Base-by-base conservation (phyloP, 2,329 filamentous ascomycete species). In the Colletotrichum caudatum region DNA sequence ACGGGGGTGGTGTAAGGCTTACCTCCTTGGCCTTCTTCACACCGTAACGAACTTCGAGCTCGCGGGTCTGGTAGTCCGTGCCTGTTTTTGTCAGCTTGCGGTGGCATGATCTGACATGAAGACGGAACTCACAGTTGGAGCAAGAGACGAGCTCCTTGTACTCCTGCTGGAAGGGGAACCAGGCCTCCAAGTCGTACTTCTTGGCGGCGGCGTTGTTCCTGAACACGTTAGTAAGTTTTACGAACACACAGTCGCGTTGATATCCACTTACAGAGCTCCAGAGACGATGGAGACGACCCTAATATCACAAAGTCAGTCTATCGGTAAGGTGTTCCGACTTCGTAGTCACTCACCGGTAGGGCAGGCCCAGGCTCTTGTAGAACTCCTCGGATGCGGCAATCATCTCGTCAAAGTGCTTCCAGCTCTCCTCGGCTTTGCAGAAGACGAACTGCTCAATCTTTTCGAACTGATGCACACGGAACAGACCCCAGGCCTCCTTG, bases 131-230 rank as follows among this genome's bases (percentile, higher is more conserved):
- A 72, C 96, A 99, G 85, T 99, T 99, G 73, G 94, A 97, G 88
- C 95, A 97, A 26, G 94, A 97, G 62, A 98, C 96, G 37, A 99
- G 89, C 84, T 98, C 96, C 85, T 98, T 98, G 88, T 98, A 99
- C 83, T 98, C 96, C 77, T 93, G 93, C 82, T 98, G 95, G 87
- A 93, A 97, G 20, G 94, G 94, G 82, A 97, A 97, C 94, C 94
- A 97, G 3, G 96, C 95, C 81, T 99, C 96, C 29, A 99, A 88
- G 79, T 99, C 96, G 80, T 92, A 95, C 84, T 99, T 99, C 88
- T 97, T 98, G 37, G 94, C 86, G 5, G 92, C 92, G 1, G 93
- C 93, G 77, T 95, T 72, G 67, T 72, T 72, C 33, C 69, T 71
- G 26, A 16, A 5, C 2, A 0, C 16, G 60, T 69, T 39, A 67